phyloP scores from a whole-genome alignment of 2,329 filamentous ascomycete genomes.

The Aspergillus sp. region DNA sequence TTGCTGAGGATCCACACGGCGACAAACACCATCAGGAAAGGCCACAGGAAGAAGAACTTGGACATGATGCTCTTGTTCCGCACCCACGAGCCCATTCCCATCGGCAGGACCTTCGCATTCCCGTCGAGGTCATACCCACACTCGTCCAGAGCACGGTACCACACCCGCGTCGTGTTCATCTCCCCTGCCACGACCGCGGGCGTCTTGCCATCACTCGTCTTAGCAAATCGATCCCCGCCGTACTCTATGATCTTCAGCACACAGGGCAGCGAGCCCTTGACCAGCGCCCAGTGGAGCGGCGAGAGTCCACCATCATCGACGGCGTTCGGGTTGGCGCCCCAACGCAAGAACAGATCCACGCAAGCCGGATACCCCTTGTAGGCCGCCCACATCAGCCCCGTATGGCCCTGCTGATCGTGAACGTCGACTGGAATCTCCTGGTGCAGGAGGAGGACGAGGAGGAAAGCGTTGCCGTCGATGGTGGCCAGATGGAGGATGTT shows the following conservation, averaged over 20 bases:
- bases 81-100: conserved; percentile 71
- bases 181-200: conserved; percentile 81
- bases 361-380: conserved; percentile 95
- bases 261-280: conserved; percentile 85
- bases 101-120: conserved; percentile 65
- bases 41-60: conserved; percentile 87
- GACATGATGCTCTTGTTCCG: conserved; percentile 75
- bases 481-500: conserved; percentile 97
- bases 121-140: conserved; percentile 80
- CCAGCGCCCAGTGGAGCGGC: conserved; percentile 91
- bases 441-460: conserved; percentile 85
- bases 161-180: conserved; percentile 80
- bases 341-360: conserved; percentile 87
- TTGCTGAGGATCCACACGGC: conserved; percentile 70
- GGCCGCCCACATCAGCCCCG: conserved; percentile 95
- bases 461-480: conserved; percentile 91
- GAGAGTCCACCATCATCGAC: conserved; percentile 91
- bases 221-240: conserved; percentile 86
- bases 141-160: conserved; percentile 78
- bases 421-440: conserved; percentile 95
- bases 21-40: conserved; percentile 71
- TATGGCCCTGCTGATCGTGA: conserved; percentile 84
- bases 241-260: conserved; percentile 95
- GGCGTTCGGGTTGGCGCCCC: conserved; percentile 91
- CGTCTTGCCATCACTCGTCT: conserved; percentile 86